Conservation (phyloP, 129 eudicot genomes). For the Scalesia atractyloides region DNA sequence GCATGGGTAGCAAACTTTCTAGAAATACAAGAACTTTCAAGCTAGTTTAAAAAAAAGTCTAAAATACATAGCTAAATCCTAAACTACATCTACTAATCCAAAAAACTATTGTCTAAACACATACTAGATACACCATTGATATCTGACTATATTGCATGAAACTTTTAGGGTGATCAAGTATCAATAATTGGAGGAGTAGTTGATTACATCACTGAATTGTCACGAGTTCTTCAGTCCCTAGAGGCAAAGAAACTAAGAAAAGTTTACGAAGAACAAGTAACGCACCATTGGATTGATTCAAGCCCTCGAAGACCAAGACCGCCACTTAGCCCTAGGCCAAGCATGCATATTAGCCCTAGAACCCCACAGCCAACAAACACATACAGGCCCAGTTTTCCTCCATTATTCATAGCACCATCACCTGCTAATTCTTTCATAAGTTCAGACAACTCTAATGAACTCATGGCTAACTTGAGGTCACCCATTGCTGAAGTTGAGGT, state of each 20-base stretch:
- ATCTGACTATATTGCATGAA: not conserved
- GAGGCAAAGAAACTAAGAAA: conserved; percentile 86
- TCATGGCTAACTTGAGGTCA: conserved; percentile 69
- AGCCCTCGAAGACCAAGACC: conserved; percentile 63
- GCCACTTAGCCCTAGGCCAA: conserved; percentile 68
- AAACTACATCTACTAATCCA: too few relatives aligned
- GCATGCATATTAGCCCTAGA: conserved; percentile 73
- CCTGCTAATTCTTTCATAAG: conserved; percentile 41
- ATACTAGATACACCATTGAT: too few relatives aligned
- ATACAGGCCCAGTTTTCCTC: conserved; percentile 41
- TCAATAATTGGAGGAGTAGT: conserved; percentile 94
- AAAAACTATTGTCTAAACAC: too few relatives aligned
- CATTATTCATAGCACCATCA: conserved; percentile 22
- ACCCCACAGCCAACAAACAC: conserved; percentile 74
- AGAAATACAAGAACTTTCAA: too few relatives aligned
- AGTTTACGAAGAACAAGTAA: conserved; percentile 54
- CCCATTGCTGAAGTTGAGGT: conserved; percentile 86
- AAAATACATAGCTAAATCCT: too few relatives aligned
- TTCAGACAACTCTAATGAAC: conserved; percentile 53
- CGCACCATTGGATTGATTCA: conserved; percentile 56
- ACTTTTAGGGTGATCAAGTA: conserved; percentile 85
- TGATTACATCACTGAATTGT: conserved; percentile 80
- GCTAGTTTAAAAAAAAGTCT: too few relatives aligned
- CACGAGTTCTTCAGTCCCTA: conserved; percentile 71
- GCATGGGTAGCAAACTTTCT: too few relatives aligned